phyloP scores from a whole-genome alignment of 331 rosid genomes.

The Quercus phellos region DNA sequence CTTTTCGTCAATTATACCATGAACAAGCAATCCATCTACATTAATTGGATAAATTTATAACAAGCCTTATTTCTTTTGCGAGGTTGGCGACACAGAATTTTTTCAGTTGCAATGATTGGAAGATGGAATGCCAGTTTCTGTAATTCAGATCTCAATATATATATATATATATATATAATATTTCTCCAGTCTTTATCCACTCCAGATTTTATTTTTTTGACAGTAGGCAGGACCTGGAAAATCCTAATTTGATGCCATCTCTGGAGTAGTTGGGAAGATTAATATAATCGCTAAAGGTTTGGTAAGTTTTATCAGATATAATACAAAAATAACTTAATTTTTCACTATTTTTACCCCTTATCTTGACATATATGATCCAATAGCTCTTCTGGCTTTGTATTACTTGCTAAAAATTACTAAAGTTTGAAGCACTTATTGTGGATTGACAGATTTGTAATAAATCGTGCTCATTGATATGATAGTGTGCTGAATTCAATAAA shows the following conservation, averaged over 20 bases:
- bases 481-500: background rate
- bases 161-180: background rate
- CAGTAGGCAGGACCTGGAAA: conserved; percentile 88
- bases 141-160: conserved; percentile 12
- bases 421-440: background rate
- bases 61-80: background rate
- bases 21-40: background rate
- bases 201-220: conserved; percentile 30
- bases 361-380: background rate
- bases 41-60: background rate
- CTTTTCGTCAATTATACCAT: background rate
- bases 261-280: conserved; percentile 65
- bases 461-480: background rate
- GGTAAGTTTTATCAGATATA: conserved; percentile 41
- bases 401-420: background rate
- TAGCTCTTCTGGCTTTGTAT: background rate
- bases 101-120: conserved; percentile 63
- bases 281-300: conserved; percentile 86
- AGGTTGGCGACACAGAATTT: background rate
- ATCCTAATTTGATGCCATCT: conserved; percentile 71
- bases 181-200: conserved; percentile 18
- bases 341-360: background rate
- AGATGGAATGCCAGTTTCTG: conserved; percentile 72
- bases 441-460: background rate
- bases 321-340: background rate